phyloP scores from a whole-genome alignment of 208 protist genomes.

The Leptomonas seymouri region DNA sequence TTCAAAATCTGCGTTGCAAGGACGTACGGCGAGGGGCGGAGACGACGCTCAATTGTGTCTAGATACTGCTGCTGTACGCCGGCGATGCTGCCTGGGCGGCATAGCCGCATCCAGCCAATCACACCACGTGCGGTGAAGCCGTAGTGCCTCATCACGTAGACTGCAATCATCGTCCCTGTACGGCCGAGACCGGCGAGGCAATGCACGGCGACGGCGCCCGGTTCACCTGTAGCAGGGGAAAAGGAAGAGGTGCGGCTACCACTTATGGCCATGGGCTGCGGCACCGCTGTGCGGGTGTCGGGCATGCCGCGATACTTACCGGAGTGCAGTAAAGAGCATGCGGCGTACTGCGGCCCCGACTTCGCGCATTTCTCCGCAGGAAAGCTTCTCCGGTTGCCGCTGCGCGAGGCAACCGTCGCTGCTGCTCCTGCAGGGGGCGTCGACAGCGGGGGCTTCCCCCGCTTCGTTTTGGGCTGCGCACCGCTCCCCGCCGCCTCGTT shows the following conservation, averaged over 20 bases:
- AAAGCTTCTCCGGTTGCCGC: neutral
- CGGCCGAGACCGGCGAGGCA: constrained; percentile 96
- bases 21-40: constrained; percentile 40
- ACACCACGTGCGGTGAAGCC: constrained; percentile 90
- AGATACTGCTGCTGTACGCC: constrained; percentile 97
- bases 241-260: neutral
- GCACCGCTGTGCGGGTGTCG: constrained; percentile 29
- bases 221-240: neutral
- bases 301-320: constrained; percentile 50
- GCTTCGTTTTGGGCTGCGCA: neutral
- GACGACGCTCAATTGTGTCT: constrained; percentile 70
- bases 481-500: neutral
- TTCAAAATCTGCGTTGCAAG: constrained; percentile 23
- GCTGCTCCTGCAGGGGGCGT: neutral
- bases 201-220: constrained; percentile 91
- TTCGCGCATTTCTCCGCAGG: neutral
- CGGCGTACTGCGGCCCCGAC: constrained; percentile 5
- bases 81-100: constrained; percentile 96
- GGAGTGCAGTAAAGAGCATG: constrained; percentile 23
- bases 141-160: constrained; percentile 95
- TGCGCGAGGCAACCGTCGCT: neutral
- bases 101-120: constrained; percentile 95
- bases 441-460: neutral
- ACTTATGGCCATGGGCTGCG: neutral
- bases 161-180: constrained; percentile 94